Percentiles rank a stretch among this genome's conserved stretches.
Conservation (phyloP, 2,329 filamentous ascomycete genomes). For the Diaporthe velutina region DNA sequence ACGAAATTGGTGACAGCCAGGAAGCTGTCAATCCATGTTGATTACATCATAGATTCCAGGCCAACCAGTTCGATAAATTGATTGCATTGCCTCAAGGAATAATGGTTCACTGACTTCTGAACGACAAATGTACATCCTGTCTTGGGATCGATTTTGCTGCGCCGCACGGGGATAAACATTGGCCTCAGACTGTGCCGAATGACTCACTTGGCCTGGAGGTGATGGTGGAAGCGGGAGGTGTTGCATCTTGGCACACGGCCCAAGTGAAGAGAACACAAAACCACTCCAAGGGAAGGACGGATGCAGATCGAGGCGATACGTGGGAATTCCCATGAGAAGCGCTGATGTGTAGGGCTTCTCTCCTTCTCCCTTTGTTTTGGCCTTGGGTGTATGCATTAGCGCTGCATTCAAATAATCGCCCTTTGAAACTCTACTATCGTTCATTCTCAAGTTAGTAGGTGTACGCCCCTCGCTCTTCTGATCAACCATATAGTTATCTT, state of each 20-base stretch:
- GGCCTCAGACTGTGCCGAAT: not conserved
- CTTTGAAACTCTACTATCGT: no score
- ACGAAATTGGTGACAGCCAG: not conserved
- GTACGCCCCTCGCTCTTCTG: not conserved
- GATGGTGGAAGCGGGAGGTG: no score
- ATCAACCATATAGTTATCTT: not conserved
- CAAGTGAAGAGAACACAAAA: no score
- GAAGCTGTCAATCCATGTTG: not conserved
- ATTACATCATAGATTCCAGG: not conserved
- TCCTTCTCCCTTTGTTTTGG: no score
- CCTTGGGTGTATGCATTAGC: no score
- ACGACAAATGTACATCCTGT: not conserved
- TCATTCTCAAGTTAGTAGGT: no score
- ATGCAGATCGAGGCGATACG: no score
- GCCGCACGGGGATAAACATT: not conserved
- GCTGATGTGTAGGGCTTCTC: no score
- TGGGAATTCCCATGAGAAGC: no score
- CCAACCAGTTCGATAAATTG: no score
- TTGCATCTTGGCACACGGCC: not conserved
- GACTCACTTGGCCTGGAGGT: not conserved
- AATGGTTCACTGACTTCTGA: not conserved
- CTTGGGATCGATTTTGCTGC: not conserved
- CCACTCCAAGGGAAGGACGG: no score
- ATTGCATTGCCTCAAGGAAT: not conserved
- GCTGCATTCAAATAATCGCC: no score